Percentiles rank a stretch among this genome's conserved stretches.
These are phyloP conservation scores for Pseudognaphalium luteoalbum DNA, from an alignment of 129 eudicot genomes.

Conservation along the genomic window DNA sequence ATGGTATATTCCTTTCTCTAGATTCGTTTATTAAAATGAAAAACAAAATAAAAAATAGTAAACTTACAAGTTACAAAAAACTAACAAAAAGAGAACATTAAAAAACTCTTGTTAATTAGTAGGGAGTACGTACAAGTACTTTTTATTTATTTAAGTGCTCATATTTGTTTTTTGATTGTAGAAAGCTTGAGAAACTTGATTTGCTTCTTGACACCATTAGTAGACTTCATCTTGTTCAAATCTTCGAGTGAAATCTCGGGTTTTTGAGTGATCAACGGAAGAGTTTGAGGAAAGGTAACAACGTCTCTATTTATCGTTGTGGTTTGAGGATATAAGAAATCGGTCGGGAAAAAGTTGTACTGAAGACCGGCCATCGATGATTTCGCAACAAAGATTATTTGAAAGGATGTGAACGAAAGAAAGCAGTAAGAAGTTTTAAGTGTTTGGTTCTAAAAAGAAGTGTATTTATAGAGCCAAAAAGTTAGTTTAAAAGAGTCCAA, in stretches of 20 bases:
- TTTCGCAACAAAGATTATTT: conserved; percentile 5
- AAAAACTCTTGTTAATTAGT: neutral
- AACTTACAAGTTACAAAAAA: conserved; percentile 1
- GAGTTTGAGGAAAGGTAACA: conserved; percentile 11
- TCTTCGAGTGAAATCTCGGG: conserved; percentile 22
- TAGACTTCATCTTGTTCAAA: conserved; percentile 16
- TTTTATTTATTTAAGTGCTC: neutral
- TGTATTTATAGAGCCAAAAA: conserved; percentile 32
- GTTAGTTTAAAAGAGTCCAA: neutral
- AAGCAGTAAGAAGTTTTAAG: conserved; percentile 12
- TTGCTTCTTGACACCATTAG: conserved; percentile 16
- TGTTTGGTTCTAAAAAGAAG: neutral
- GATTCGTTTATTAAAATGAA: too few relatives aligned
- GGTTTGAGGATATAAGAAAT: conserved; percentile 36
- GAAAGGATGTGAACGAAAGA: conserved; percentile 13
- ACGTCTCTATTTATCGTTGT: conserved; percentile 15
- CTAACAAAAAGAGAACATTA: neutral
- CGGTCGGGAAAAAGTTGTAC: conserved; percentile 48
- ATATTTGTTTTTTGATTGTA: conserved; percentile 4
- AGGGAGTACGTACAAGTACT: neutral
- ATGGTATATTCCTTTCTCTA: too few relatives aligned
- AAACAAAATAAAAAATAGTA: too few relatives aligned
- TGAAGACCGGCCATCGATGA: conserved; percentile 42
- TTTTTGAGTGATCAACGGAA: conserved; percentile 18
- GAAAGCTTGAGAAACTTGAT: conserved; percentile 32